Evolutionary conservation across 2,329 filamentous ascomycete species (phyloP).

Genomic region (Aspergillus texensis): DNA sequence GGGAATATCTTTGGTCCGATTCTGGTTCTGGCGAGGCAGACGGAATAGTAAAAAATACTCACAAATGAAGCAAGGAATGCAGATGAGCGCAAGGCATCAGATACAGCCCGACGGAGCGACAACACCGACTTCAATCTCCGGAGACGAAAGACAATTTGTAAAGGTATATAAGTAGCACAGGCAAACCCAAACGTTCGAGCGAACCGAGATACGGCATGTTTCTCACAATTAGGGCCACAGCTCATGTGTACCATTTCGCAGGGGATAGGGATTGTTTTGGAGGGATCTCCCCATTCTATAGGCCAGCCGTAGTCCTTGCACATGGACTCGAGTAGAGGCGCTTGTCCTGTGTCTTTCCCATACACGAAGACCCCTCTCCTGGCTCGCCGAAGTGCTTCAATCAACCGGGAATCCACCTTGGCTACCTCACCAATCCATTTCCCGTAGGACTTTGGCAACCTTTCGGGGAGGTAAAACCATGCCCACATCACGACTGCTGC

Average conservation of each 20-base stretch:
- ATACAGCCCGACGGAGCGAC: conserved; percentile 54
- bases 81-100: conserved; percentile 70
- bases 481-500: conserved; percentile 83
- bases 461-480: conserved; percentile 76
- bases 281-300: conserved; percentile 71
- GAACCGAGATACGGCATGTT: conserved; percentile 71
- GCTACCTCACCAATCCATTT: conserved; percentile 82
- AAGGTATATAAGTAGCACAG: conserved; percentile 74
- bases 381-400: conserved; percentile 71
- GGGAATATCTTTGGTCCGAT: conserved; percentile 70
- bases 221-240: conserved; percentile 69
- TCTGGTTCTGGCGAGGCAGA: conserved; percentile 75
- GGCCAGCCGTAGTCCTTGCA: conserved; percentile 72
- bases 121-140: conserved; percentile 49
- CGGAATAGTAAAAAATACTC: conserved; percentile 78
- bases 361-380: conserved; percentile 68
- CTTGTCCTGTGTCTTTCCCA: conserved; percentile 71
- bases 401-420: conserved; percentile 71
- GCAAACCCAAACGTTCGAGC: conserved; percentile 71
- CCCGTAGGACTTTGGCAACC: conserved; percentile 73
- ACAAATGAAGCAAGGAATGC: conserved; percentile 79
- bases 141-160: conserved; percentile 69
- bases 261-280: conserved; percentile 69
- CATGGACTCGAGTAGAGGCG: conserved; percentile 69
- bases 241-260: conserved; percentile 87